A percentile compares a stretch with the other conserved stretches of the same genome.
phyloP scores from a whole-genome alignment of 352 stramenopile species.

The Globisporangium lucens region DNA sequence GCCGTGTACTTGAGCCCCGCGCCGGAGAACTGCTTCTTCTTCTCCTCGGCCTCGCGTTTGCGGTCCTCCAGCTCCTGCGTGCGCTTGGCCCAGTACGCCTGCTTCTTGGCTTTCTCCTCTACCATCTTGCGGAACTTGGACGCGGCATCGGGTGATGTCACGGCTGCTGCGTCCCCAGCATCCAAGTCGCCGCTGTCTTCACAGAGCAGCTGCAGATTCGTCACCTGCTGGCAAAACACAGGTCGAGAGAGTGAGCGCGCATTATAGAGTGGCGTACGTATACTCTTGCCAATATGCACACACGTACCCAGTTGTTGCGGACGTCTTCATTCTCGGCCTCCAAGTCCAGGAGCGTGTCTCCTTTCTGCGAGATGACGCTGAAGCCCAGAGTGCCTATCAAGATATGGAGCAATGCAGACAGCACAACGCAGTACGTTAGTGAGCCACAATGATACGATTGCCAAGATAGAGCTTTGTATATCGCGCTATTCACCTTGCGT shows the following conservation, averaged over 20 bases:
- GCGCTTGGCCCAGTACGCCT: conserved; percentile 75
- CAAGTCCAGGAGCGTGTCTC: conserved; percentile 65
- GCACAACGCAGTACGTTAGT: not conserved
- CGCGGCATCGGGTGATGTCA: conserved; percentile 7
- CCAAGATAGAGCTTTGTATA: no score
- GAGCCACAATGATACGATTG: not conserved
- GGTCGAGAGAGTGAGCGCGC: not conserved
- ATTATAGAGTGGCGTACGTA: not conserved
- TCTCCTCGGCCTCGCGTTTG: conserved; percentile 69
- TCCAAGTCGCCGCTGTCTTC: conserved; percentile 43
- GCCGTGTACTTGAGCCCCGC: conserved; percentile 83
- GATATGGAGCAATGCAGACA: no score
- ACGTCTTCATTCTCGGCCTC: conserved; percentile 61
- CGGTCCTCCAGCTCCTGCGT: conserved; percentile 74
- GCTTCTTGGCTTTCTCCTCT: conserved; percentile 72
- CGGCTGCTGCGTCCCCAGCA: conserved; percentile 17
- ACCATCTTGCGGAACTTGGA: conserved; percentile 69
- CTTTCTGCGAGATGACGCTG: conserved; percentile 55
- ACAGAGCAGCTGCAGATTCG: conserved; percentile 68
- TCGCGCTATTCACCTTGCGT: conserved; percentile 30
- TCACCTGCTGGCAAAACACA: conserved; percentile 31
- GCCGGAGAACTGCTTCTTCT: conserved; percentile 72
- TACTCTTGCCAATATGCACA: not conserved
- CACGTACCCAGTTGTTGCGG: conserved; percentile 60
- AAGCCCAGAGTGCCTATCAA: conserved; percentile 37